These are phyloP conservation scores for Rhipidocladum racemiflorum DNA, from an alignment of 176 grass and related monocot genomes.

Conservation along the genomic window DNA sequence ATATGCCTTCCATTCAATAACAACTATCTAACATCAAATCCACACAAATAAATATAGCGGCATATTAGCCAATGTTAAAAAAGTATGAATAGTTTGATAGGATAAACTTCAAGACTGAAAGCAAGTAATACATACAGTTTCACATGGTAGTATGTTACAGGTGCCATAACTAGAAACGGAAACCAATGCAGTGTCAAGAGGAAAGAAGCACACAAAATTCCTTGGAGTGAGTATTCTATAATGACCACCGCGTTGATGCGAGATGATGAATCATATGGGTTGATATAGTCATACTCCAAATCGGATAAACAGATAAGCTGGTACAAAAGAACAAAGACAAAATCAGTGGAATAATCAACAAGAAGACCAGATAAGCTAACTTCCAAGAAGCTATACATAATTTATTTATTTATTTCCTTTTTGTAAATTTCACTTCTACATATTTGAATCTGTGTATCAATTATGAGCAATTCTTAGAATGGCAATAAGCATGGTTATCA, in stretches of 20 bases:
- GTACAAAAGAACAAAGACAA: conserved; percentile 22
- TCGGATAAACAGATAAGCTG: conserved; percentile 91
- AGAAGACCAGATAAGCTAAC: not conserved
- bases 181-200: conserved; percentile 84
- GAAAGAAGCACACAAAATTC: conserved; percentile 57
- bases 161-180: conserved; percentile 72
- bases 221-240: conserved; percentile 74
- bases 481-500: too few species aligned
- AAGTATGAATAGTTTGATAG: not conserved
- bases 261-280: conserved; percentile 85
- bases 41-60: conserved; percentile 2
- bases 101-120: conserved; percentile 16
- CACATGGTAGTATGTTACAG: conserved; percentile 86
- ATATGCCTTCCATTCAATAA: not conserved
- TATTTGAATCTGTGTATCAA: not conserved
- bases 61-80: not conserved
- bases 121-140: conserved; percentile 61
- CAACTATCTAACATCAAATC: conserved; percentile 1
- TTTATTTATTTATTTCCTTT: not conserved
- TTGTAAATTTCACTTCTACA: not conserved
- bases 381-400: conserved; percentile 1
- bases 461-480: not conserved
- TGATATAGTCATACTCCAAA: conserved; percentile 97
- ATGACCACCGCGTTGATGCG: conserved; percentile 79
- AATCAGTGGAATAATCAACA: conserved; percentile 36